Percentiles rank a stretch among this genome's conserved stretches.
These are phyloP conservation scores for Neoscytalidium dimidiatum DNA, from an alignment of 2,329 filamentous ascomycete species.

Conservation along the genomic window DNA sequence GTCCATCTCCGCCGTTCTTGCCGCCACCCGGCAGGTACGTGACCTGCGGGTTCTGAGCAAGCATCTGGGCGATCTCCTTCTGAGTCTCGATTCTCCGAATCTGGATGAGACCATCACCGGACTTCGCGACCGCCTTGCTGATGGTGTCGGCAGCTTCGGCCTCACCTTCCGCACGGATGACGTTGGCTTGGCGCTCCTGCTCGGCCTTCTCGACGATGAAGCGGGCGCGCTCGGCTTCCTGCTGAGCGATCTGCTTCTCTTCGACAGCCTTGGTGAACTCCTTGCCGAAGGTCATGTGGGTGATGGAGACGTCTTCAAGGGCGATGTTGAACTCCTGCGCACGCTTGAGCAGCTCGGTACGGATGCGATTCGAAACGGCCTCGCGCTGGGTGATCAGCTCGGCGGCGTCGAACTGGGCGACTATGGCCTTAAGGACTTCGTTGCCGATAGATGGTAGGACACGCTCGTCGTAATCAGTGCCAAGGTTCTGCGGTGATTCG, in stretches of 20 bases:
- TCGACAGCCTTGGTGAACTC: constrained; percentile 99
- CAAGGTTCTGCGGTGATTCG: constrained; percentile 77
- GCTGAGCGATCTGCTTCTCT: constrained; percentile 99
- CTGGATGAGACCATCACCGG: constrained; percentile 89
- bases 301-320: constrained; percentile 97
- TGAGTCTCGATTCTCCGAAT: constrained; percentile 97
- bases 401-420: constrained; percentile 56
- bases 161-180: constrained; percentile 97
- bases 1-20: constrained; percentile 57
- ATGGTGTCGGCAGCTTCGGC: constrained; percentile 96
- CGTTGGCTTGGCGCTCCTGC: constrained; percentile 97
- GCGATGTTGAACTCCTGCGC: constrained; percentile 98
- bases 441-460: constrained; percentile 57
- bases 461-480: constrained; percentile 88
- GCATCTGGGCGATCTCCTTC: constrained; percentile 88
- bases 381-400: constrained; percentile 95
- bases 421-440: constrained; percentile 57
- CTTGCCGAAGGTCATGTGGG: constrained; percentile 99
- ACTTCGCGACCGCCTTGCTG: constrained; percentile 88
- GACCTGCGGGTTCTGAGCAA: constrained; percentile 90
- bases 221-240: constrained; percentile 93
- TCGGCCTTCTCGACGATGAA: constrained; percentile 99
- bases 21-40: constrained; percentile 83
- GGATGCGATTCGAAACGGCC: constrained; percentile 93
- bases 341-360: constrained; percentile 85